These are phyloP conservation scores for Apiospora saccharicola DNA, from an alignment of 2,329 filamentous ascomycete species.

Conservation along the genomic window DNA sequence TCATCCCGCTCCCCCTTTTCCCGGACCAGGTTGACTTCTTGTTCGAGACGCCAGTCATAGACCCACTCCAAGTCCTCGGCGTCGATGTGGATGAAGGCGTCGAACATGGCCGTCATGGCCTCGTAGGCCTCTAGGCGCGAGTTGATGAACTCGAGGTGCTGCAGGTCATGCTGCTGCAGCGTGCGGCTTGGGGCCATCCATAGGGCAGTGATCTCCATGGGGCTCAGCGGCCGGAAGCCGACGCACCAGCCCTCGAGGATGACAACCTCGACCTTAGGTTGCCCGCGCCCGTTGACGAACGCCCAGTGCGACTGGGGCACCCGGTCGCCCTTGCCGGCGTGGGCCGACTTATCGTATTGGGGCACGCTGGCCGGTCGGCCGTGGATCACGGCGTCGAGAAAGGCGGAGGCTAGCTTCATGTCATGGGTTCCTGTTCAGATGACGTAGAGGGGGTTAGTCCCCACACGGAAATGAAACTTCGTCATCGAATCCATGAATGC, in stretches of 20 bases:
- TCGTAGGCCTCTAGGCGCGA: constrained; percentile 62
- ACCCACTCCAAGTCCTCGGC: constrained; percentile 78
- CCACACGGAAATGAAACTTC: constrained; percentile 6
- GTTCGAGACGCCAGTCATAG: constrained; percentile 84
- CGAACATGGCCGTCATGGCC: constrained; percentile 55
- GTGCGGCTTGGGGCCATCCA: constrained; percentile 59
- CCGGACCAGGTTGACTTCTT: constrained; percentile 75
- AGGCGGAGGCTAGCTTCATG: constrained; percentile 64
- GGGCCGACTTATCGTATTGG: constrained; percentile 84
- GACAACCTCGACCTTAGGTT: constrained; percentile 66
- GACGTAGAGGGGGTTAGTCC: constrained; percentile 11
- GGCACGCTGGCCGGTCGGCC: constrained; percentile 67
- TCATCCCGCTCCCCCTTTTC: constrained; percentile 79
- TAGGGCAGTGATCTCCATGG: constrained; percentile 59
- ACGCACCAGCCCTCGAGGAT: constrained; percentile 93
- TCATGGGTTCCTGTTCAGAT: constrained; percentile 68
- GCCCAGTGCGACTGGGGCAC: constrained; percentile 69
- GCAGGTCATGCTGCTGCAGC: constrained; percentile 54
- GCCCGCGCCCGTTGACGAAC: constrained; percentile 58
- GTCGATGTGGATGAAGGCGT: constrained; percentile 68
- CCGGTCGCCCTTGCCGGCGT: constrained; percentile 79
- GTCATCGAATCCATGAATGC: neutral
- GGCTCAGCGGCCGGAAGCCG: constrained; percentile 73
- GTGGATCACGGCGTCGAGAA: constrained; percentile 67
- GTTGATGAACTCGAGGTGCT: constrained; percentile 20